Percentiles rank a stretch among this genome's conserved stretches.
Evolutionary conservation across 2,329 filamentous ascomycete species (phyloP).

Genomic region (Xenoacremonium recifei): DNA sequence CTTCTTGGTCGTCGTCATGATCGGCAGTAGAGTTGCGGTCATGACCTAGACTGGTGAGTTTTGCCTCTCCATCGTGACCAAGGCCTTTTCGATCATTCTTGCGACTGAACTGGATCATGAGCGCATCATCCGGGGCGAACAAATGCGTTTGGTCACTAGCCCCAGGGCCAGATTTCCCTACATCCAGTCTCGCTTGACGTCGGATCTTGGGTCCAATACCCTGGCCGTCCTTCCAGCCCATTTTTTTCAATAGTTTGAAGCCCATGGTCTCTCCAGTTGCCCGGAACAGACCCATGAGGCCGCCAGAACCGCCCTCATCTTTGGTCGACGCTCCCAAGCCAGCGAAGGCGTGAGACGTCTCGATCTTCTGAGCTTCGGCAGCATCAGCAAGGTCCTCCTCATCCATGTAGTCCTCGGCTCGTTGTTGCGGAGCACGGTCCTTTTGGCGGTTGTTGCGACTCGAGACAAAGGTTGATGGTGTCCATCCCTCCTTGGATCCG

Average conservation of each 20-base stretch:
- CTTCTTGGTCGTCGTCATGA: conserved; percentile 45
- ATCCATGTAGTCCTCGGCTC: conserved; percentile 93
- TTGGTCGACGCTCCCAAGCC: conserved; percentile 69
- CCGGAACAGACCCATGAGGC: conserved; percentile 70
- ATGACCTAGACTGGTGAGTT: conserved; percentile 40
- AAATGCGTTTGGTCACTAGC: conserved; percentile 55
- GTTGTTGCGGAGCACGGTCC: conserved; percentile 63
- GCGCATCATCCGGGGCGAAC: conserved; percentile 81
- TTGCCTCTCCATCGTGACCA: conserved; percentile 61
- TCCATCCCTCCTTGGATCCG: conserved; percentile 97
- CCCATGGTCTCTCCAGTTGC: conserved; percentile 81
- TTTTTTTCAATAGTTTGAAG: conserved; percentile 76
- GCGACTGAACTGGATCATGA: conserved; percentile 62
- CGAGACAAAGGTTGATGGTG: conserved; percentile 86
- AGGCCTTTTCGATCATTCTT: conserved; percentile 72
- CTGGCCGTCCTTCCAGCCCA: conserved; percentile 96
- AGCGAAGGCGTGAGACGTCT: conserved; percentile 72
- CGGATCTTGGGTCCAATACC: conserved; percentile 86
- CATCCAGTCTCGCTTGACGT: conserved; percentile 65
- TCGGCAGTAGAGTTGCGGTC: conserved; percentile 18
- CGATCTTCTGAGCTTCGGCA: conserved; percentile 71
- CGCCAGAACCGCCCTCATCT: conserved; percentile 47
- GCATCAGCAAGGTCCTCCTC: conserved; percentile 90
- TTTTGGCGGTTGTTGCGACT: conserved; percentile 78
- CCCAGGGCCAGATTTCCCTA: conserved; percentile 37